Conservation (phyloP, 2,329 filamentous ascomycete species). For the Alternaria sp. region DNA sequence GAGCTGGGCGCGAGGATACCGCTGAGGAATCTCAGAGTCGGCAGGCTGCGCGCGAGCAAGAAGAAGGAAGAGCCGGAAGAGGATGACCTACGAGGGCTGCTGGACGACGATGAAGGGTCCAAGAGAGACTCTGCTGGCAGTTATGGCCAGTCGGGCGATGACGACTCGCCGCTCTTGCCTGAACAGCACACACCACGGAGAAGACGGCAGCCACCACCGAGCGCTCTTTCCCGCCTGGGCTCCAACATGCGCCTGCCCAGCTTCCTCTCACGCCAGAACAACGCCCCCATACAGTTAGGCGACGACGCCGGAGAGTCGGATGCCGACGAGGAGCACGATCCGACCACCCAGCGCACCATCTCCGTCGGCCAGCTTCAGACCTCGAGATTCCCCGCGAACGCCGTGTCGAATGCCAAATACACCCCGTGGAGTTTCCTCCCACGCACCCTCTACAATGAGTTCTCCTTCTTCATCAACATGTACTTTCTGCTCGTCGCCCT, state of each 20-base stretch:
- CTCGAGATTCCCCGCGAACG: constrained; percentile 83
- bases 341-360: constrained; percentile 75
- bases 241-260: constrained; percentile 68
- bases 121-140: constrained; percentile 66
- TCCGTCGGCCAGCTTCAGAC: constrained; percentile 76
- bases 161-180: constrained; percentile 77
- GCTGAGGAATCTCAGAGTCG: constrained; percentile 65
- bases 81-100: constrained; percentile 68
- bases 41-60: constrained; percentile 52
- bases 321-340: constrained; percentile 57
- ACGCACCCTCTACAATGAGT: constrained; percentile 95
- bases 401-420: constrained; percentile 97
- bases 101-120: constrained; percentile 67
- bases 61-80: constrained; percentile 61
- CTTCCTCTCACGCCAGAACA: constrained; percentile 59
- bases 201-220: constrained; percentile 32
- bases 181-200: constrained; percentile 33
- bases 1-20: constrained; percentile 67
- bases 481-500: constrained; percentile 96
- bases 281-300: constrained; percentile 32
- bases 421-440: constrained; percentile 94
- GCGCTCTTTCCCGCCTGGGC: constrained; percentile 54
- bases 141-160: constrained; percentile 62
- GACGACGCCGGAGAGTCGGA: constrained; percentile 48
- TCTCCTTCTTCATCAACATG: constrained; percentile 99